These are phyloP conservation scores for Phytophthora sp. DNA, from an alignment of 352 stramenopile species.

Conservation along the genomic window DNA sequence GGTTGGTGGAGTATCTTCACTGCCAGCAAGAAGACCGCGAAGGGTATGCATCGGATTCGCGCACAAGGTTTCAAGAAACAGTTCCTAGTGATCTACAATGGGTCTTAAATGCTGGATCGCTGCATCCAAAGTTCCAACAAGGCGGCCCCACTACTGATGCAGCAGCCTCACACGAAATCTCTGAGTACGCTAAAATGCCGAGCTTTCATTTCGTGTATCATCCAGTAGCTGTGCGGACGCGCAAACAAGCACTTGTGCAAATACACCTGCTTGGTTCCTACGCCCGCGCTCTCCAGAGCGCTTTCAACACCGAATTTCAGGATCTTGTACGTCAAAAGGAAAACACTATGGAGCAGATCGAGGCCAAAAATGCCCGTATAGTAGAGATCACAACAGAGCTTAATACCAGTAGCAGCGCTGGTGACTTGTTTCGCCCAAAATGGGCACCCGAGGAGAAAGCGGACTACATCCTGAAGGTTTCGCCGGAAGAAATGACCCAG, in stretches of 20 bases:
- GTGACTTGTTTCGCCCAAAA: conserved; percentile 57
- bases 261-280: conserved; percentile 83
- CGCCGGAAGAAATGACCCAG: conserved; percentile 85
- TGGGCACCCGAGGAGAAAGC: conserved; percentile 69
- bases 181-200: conserved; percentile 45
- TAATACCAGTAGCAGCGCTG: conserved; percentile 2
- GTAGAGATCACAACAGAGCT: conserved; percentile 86
- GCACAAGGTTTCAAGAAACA: conserved; percentile 56
- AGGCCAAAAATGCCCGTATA: conserved; percentile 90
- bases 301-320: conserved; percentile 91
- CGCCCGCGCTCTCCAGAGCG: conserved; percentile 62
- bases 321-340: conserved; percentile 77
- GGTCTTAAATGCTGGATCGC: conserved; percentile 54
- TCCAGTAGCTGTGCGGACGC: conserved; percentile 77
- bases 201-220: conserved; percentile 89
- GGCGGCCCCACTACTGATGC: background rate
- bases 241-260: conserved; percentile 86
- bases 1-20: conserved; percentile 70
- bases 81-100: conserved; percentile 61
- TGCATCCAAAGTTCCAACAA: conserved; percentile 44
- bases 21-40: conserved; percentile 54
- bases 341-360: conserved; percentile 85
- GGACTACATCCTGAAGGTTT: conserved; percentile 70
- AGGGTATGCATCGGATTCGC: conserved; percentile 12
- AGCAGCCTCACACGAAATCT: background rate